Evolutionary conservation across 2,329 filamentous ascomycete genomes (phyloP), one percentile per base, ranked within the genome.

Genomic region (Biscogniauxia marginata): DNA sequence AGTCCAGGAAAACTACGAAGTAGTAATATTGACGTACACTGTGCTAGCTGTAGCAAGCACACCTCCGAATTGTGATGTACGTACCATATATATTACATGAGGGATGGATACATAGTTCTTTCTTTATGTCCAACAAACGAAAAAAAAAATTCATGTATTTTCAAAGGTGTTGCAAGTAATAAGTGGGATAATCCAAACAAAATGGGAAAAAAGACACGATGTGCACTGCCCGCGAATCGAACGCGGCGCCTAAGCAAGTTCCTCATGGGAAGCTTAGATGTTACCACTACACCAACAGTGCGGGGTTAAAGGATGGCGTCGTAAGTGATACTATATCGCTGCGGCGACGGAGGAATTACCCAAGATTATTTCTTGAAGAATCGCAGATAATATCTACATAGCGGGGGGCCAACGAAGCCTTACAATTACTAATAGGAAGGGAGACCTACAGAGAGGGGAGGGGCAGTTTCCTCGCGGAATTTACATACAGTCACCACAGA

Each of bases 211-310:
- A 0, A 56, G 30, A 43, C 25, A 49, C n/a, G 30, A 39, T 39
- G 30, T 69, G 66, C 66, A 63, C 54, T 59, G 50, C 61, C 68
- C 70, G 70, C 62, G 70, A 71, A 64, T 72, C 70, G 68, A 70
- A 71, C 70, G 62, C 70, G 69, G 65, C 49, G 63, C 70, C 60
- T 61, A 61, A 63, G 70, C 68, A n/a, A n/a, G n/a, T n/a, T n/a
- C n/a, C n/a, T n/a, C n/a, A 63, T 72, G 70, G 70, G 70, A 72
- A 72, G 68, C 69, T 62, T 60, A 59, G 62, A 72, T 71, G 70
- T 65, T 71, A 70, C 70, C 69, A 62, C 61, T 70, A 70, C 67
- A 71, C 66, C 63, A 69, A 57, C 53, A 61, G 55, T 63, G 67
- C 67, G 30, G 13, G 9, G 30, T 16, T 39, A 16, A 39, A 16